Evolutionary conservation across 2,329 filamentous ascomycete species (phyloP).

Genomic region (Aureobasidium pullulans): DNA sequence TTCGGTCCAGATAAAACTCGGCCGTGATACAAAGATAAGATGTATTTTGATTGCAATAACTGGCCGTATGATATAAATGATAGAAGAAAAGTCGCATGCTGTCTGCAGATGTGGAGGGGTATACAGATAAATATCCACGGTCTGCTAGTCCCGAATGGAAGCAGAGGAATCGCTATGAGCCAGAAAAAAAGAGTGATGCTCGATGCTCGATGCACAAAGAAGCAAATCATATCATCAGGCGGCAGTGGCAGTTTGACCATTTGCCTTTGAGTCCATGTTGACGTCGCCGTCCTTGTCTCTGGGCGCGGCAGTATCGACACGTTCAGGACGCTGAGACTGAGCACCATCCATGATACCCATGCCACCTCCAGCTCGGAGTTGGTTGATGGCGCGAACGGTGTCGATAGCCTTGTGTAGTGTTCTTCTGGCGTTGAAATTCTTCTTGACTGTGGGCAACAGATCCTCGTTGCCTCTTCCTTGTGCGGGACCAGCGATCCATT

Average conservation of each 20-base stretch:
- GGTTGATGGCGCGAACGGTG: conserved; percentile 61
- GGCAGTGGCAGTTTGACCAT: not conserved
- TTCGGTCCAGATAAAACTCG: not conserved
- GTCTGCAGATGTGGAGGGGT: conserved; percentile 7
- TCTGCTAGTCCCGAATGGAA: not conserved
- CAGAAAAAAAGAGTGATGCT: not conserved
- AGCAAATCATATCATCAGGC: not conserved
- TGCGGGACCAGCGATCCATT: conserved; percentile 55
- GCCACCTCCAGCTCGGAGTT: conserved; percentile 52
- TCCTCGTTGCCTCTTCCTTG: conserved; percentile 44
- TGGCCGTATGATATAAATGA: not conserved
- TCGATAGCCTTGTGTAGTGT: conserved; percentile 62
- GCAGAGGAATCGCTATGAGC: not conserved
- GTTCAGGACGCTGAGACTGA: conserved; percentile 47
- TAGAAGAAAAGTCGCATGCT: not conserved
- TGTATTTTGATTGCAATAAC: not conserved
- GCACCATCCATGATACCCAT: conserved; percentile 56
- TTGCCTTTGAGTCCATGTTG: conserved; percentile 31
- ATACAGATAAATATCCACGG: not conserved
- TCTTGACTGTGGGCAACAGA: conserved; percentile 58
- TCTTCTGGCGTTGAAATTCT: conserved; percentile 61
- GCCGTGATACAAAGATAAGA: not conserved
- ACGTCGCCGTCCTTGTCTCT: conserved; percentile 22
- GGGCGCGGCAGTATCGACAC: conserved; percentile 20
- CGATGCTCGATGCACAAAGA: not conserved